These are phyloP conservation scores for Prunus mume DNA, from an alignment of 306 rosid genomes.

Conservation along the genomic window DNA sequence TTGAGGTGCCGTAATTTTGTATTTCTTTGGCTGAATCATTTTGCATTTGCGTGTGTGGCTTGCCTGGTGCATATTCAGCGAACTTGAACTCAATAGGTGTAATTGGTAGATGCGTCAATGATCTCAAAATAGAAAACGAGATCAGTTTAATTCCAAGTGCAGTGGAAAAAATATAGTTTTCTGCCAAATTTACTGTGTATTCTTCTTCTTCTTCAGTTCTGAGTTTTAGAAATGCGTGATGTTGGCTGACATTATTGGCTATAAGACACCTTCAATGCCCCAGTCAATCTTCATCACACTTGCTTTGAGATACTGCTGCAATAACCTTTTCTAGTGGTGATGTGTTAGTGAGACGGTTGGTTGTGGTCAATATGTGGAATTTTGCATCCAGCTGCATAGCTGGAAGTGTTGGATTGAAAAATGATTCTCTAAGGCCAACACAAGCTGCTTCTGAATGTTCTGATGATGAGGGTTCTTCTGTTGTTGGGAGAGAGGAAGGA, in stretches of 20 bases:
- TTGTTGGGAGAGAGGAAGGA: conserved; percentile 80
- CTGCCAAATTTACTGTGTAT: background rate
- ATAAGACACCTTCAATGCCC: background rate
- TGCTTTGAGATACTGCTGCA: conserved; percentile 8
- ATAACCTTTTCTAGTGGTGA: conserved; percentile 26
- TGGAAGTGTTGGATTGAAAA: conserved; percentile 60
- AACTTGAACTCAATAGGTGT: background rate
- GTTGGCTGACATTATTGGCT: background rate
- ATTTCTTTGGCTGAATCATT: background rate
- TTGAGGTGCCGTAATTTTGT: background rate
- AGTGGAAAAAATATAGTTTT: background rate
- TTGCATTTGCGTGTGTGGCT: too few relatives aligned
- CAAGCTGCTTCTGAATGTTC: conserved; percentile 71
- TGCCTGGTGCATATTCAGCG: background rate
- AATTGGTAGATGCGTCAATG: background rate
- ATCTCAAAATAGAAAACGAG: background rate
- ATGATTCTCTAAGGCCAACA: conserved; percentile 41
- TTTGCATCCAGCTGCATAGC: conserved; percentile 83
- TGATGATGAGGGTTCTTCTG: conserved; percentile 80
- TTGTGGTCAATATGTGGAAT: conserved; percentile 72
- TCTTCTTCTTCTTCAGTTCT: conserved; percentile 14
- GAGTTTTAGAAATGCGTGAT: conserved; percentile 15
- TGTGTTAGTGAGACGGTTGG: conserved; percentile 28
- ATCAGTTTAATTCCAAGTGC: background rate
- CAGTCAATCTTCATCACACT: background rate